Evolutionary conservation across 78 protist species (phyloP), one percentile per base, ranked within the genome.

Genomic region (Chrysochromulina parva): DNA sequence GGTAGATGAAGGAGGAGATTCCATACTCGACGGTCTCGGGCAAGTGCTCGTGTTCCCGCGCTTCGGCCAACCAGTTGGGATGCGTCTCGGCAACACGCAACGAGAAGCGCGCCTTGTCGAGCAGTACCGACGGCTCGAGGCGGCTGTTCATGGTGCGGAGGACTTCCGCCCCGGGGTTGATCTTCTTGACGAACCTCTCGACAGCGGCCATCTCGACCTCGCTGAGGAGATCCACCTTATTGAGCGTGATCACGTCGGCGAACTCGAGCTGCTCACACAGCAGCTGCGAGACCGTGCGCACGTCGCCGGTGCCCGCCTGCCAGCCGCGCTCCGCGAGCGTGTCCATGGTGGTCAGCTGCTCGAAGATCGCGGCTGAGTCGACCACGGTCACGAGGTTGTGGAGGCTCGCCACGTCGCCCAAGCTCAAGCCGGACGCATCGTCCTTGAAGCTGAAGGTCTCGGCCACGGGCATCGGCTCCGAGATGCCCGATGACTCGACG

Each of bases 161-260:
- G 19, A 67, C 50, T 6, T 26, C 19, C 19, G 76, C 76, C n/a
- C 6, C 6, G 14, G n/a, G n/a, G 76, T 67, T 67, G 19, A 67
- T 2, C 38, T n/a, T 16, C 50, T 0, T 38, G n/a, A 76, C n/a
- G 20, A 73, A 16, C 3, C n/a, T 1, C 26, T 20, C 26, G n/a
- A 73, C 48, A 7, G 22, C 54, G 22, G 9, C 81, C 28, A 11
- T 6, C 81, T 73, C 54, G 20, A 0, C 54, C 1, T 4, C 22
- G 81, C 22, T 73, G 28, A 73, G 55, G 82, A 66, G 78, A 71
- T 90, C 94, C 47, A 14, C 66, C 93, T 97, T 97, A 95, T 97
- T 97, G 71, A 97, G 86, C 5, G 97, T 28, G n/a, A 97, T 78
- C 11, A 97, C 96, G 82, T 97, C 80, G 48, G 97, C 96, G 54